A percentile compares a stretch with the other conserved stretches of the same genome.
These are phyloP conservation scores for Ustilago xerochloae DNA, from an alignment of 1,284 basidiomycete genomes.

Conservation along the genomic window DNA sequence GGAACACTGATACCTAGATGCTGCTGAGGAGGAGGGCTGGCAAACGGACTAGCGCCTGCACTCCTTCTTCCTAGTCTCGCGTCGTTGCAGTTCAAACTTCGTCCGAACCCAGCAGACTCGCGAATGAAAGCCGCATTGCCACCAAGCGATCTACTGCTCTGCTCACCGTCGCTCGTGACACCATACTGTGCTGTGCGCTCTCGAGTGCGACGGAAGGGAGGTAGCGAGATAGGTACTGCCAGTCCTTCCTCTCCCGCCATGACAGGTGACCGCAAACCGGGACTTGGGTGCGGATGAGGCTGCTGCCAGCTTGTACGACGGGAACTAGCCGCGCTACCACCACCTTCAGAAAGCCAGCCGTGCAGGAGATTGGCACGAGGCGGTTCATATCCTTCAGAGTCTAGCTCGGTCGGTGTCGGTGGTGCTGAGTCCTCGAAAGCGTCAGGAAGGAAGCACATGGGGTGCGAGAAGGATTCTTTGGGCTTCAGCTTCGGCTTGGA, in stretches of 20 bases:
- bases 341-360: constrained; percentile 41
- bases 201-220: constrained; percentile 29
- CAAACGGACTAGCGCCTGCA: constrained; percentile 5
- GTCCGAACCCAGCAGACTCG: constrained; percentile 20
- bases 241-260: not conserved
- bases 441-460: constrained; percentile 50
- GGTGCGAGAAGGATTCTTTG: constrained; percentile 40
- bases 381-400: constrained; percentile 26
- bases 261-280: not conserved
- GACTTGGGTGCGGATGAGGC: constrained; percentile 3
- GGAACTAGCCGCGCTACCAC: constrained; percentile 35
- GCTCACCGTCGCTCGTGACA: constrained; percentile 36
- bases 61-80: not conserved
- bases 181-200: constrained; percentile 19
- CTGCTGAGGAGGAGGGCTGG: not conserved
- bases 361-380: constrained; percentile 21
- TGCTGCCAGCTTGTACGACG: constrained; percentile 45
- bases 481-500: constrained; percentile 17
- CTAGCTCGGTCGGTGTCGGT: constrained; percentile 34
- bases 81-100: not conserved
- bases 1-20: constrained; percentile 27
- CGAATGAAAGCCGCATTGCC: constrained; percentile 46
- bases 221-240: constrained; percentile 32
- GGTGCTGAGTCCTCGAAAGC: constrained; percentile 50
- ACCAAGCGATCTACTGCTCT: constrained; percentile 21